A percentile compares a stretch with the other conserved stretches of the same genome.
Conservation (phyloP, 2,329 filamentous ascomycete species). For the Diaporthe batatas region DNA sequence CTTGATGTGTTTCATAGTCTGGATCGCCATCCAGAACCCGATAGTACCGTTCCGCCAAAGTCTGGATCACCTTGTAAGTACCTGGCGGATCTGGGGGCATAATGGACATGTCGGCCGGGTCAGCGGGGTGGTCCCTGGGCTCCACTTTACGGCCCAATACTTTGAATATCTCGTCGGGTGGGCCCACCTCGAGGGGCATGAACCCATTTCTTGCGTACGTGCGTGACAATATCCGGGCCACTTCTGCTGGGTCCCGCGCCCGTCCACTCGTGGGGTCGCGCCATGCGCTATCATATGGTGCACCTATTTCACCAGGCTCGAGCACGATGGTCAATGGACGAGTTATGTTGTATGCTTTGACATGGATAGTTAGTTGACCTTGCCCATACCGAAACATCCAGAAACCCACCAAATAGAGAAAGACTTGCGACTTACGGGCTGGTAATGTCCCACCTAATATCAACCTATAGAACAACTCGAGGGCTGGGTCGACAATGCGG, state of each 20-base stretch:
- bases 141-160: constrained; percentile 5
- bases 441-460: not conserved
- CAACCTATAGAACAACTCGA: not conserved
- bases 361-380: not conserved
- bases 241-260: not conserved
- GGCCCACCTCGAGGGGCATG: not conserved
- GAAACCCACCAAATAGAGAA: not conserved
- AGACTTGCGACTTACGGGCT: not conserved
- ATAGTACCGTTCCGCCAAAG: not conserved
- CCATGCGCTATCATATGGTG: not conserved
- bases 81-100: not conserved
- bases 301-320: not conserved
- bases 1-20: not conserved
- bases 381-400: not conserved
- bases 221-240: not conserved
- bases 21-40: not conserved
- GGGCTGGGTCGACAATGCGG: not conserved
- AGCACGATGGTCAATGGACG: not conserved
- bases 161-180: too few species aligned
- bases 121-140: not conserved
- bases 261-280: not conserved
- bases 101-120: not conserved
- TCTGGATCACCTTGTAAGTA: not conserved
- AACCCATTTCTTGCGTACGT: not conserved
- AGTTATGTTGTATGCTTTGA: not conserved